Percentiles rank a stretch among this genome's conserved stretches.
phyloP scores from a whole-genome alignment of 805 yeast species.

The Lachancea kluyveri region DNA sequence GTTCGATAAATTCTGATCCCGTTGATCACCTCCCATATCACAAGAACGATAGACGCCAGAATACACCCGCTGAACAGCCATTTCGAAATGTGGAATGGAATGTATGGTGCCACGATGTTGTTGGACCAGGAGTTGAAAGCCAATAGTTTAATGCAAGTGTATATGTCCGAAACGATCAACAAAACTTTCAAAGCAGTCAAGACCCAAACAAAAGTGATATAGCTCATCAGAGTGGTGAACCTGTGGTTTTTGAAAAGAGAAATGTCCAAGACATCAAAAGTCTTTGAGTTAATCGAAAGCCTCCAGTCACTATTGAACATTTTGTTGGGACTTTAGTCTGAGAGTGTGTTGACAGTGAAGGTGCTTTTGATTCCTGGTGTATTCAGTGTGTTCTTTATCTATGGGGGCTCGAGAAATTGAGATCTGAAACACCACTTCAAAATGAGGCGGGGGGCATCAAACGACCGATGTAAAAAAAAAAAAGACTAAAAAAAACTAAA shows the following conservation, averaged over 20 bases:
- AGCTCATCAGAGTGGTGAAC: slow-evolving; percentile 18
- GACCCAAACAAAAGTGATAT: slow-evolving; percentile 19
- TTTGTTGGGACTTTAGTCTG: too few species aligned
- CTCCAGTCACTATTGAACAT: slow-evolving; percentile 25
- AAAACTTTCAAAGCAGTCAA: slow-evolving; percentile 45
- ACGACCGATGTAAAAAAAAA: too few species aligned
- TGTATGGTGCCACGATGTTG: slow-evolving; percentile 40
- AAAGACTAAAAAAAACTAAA: too few species aligned
- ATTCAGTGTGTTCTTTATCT: too few species aligned
- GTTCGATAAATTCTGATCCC: slow-evolving; percentile 56
- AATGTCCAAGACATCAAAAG: slow-evolving; percentile 24
- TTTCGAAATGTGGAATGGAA: slow-evolving; percentile 45
- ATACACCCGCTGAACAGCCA: slow-evolving; percentile 84
- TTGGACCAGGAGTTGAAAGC: slow-evolving; percentile 69
- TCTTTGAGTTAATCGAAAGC: slow-evolving; percentile 21
- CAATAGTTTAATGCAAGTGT: slow-evolving; percentile 68
- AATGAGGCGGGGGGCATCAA: too few species aligned
- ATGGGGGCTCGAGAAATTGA: too few species aligned
- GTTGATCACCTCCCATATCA: slow-evolving; percentile 50
- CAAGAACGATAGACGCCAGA: slow-evolving; percentile 54
- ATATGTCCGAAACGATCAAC: slow-evolving; percentile 63
- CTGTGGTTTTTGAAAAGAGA: slow-evolving; percentile 17
- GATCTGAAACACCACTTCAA: too few species aligned
- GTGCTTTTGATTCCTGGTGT: too few species aligned
- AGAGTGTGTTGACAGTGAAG: too few species aligned